A percentile compares a stretch with the other conserved stretches of the same genome.
Conservation (phyloP, 345 rosid species). For the Abelmoschus esculentus region DNA sequence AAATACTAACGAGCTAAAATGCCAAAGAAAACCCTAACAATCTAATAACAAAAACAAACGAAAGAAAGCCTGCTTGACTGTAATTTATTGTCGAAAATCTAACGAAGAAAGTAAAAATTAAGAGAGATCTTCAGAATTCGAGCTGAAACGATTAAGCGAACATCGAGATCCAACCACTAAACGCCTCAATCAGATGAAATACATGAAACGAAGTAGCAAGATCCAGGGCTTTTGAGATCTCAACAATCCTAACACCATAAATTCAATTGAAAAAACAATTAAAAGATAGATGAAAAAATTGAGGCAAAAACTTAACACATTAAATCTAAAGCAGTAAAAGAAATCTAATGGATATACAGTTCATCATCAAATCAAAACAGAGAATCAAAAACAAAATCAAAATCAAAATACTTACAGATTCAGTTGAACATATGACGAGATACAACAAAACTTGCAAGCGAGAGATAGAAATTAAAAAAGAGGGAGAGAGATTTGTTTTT, state of each 20-base stretch:
- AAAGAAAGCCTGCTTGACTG: background rate
- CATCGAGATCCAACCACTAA: slow-evolving; percentile 37
- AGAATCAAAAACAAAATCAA: background rate
- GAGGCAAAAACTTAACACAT: background rate
- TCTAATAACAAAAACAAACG: slow-evolving; percentile 9
- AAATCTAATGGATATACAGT: background rate
- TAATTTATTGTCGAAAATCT: background rate
- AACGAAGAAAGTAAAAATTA: slow-evolving; percentile 5
- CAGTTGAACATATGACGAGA: slow-evolving; percentile 15
- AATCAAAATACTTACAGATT: slow-evolving; percentile 33
- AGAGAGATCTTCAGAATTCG: slow-evolving; percentile 16
- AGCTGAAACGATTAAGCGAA: slow-evolving; percentile 21
- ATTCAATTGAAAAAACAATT: background rate
- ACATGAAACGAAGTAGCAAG: slow-evolving; percentile 17
- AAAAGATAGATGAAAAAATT: background rate
- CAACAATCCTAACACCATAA: slow-evolving; percentile 14
- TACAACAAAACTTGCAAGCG: background rate
- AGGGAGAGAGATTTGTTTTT: slow-evolving; percentile 7
- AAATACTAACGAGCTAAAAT: slow-evolving; percentile 2
- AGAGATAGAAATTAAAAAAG: slow-evolving; percentile 8
- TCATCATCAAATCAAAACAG: background rate
- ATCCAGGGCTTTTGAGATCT: slow-evolving; percentile 38
- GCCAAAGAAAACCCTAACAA: background rate
- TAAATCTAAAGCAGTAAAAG: background rate
- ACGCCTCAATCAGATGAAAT: slow-evolving; percentile 23